phyloP scores from a whole-genome alignment of 306 rosid species.

The Casuarina glauca region DNA sequence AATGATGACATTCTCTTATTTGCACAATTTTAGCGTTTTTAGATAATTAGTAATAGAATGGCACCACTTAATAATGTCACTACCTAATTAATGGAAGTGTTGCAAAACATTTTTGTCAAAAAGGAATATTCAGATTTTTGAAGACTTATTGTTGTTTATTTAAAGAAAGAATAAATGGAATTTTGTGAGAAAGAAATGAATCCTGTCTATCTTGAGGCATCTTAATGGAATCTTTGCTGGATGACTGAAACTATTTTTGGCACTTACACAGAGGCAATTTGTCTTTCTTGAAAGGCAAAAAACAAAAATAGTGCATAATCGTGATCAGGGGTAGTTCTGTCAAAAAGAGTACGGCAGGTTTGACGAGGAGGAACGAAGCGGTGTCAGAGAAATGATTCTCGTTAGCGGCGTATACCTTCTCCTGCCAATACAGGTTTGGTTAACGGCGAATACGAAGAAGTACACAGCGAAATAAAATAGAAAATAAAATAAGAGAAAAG shows the following conservation, averaged over 20 bases:
- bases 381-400: slow-evolving; percentile 31
- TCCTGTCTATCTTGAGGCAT: neutral
- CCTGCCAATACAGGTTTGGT: slow-evolving; percentile 21
- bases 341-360: slow-evolving; percentile 30
- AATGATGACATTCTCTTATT: no score
- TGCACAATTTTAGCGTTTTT: no score
- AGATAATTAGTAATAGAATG: no score
- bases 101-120: no score
- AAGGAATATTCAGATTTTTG: no score
- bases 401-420: slow-evolving; percentile 21
- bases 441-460: slow-evolving; percentile 38
- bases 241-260: no score
- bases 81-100: no score
- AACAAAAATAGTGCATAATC: neutral
- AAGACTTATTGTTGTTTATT: no score
- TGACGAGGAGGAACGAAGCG: slow-evolving; percentile 31
- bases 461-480: neutral
- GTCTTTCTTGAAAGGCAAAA: neutral
- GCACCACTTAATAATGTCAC: no score
- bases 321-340: slow-evolving; percentile 23
- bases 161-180: neutral
- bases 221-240: no score
- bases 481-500: neutral
- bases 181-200: neutral
- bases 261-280: no score